Evolutionary conservation across 1,284 basidiomycete genomes (phyloP).

Genomic region (Tranzscheliella williamsii): DNA sequence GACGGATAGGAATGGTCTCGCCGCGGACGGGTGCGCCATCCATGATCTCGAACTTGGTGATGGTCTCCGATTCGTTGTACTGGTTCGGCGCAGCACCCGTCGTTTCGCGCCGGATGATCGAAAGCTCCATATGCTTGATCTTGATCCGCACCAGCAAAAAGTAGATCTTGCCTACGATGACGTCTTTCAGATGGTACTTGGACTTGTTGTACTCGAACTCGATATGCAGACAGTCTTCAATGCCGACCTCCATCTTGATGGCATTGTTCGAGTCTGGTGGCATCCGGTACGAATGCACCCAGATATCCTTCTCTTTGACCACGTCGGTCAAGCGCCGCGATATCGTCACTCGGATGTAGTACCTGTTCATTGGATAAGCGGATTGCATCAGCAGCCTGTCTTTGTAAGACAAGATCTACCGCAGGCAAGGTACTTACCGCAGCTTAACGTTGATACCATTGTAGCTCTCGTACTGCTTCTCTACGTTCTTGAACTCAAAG

Average conservation of each 20-base stretch:
- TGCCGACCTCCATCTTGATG: slow-evolving; percentile 99
- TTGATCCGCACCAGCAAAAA: slow-evolving; percentile 98
- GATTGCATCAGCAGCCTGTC: background rate
- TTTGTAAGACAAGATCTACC: background rate
- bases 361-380: slow-evolving; percentile 61
- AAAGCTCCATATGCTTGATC: slow-evolving; percentile 99
- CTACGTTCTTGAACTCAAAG: slow-evolving; percentile 97
- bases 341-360: slow-evolving; percentile 89
- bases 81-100: slow-evolving; percentile 86
- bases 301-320: slow-evolving; percentile 86
- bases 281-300: slow-evolving; percentile 98
- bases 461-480: slow-evolving; percentile 98
- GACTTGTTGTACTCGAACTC: slow-evolving; percentile 99
- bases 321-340: slow-evolving; percentile 90
- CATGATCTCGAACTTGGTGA: slow-evolving; percentile 99
- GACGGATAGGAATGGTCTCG: slow-evolving; percentile 96
- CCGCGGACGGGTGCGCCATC: slow-evolving; percentile 71
- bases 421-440: slow-evolving; percentile 38
- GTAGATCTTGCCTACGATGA: slow-evolving; percentile 99
- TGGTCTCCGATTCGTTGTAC: slow-evolving; percentile 98
- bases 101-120: slow-evolving; percentile 94
- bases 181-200: slow-evolving; percentile 98
- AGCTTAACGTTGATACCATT: slow-evolving; percentile 98
- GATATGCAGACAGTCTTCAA: slow-evolving; percentile 97
- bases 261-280: slow-evolving; percentile 95